phyloP scores from a whole-genome alignment of 345 rosid species.

The Theobroma cacao region DNA sequence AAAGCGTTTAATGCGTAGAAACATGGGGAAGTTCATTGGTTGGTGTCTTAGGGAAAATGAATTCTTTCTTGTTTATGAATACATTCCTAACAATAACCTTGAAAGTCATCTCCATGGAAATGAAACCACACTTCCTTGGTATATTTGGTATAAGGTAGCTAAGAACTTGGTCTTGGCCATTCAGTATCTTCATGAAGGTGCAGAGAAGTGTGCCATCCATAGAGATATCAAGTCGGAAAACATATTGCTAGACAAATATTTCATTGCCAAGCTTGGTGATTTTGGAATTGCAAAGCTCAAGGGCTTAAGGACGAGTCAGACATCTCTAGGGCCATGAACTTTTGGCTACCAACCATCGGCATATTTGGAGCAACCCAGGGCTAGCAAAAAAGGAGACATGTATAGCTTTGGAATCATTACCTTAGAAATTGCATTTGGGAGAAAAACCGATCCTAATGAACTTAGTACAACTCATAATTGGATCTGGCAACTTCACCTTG shows the following conservation, averaged over 20 bases:
- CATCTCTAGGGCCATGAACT: background rate
- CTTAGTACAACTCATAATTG: background rate
- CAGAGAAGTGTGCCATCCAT: background rate
- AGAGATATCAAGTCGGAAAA: background rate
- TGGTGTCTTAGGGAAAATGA: background rate
- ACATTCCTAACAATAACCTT: background rate
- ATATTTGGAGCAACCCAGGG: background rate
- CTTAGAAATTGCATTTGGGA: constrained; percentile 22
- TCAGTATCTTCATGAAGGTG: background rate
- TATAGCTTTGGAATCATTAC: background rate
- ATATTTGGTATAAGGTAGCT: background rate
- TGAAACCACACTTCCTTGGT: background rate
- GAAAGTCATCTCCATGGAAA: background rate
- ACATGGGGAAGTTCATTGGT: background rate
- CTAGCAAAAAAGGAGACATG: background rate
- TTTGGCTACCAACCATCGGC: background rate
- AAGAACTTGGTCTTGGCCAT: background rate
- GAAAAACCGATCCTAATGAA: background rate
- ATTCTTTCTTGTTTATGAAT: background rate
- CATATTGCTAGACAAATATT: background rate
- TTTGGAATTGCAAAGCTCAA: background rate
- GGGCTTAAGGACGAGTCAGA: background rate
- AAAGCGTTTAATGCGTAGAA: background rate
- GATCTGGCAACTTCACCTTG: constrained; percentile 23
- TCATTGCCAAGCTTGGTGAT: background rate